Base-by-base conservation (phyloP, 805 yeast species). In the Wickerhamomyces xylosicus region DNA sequence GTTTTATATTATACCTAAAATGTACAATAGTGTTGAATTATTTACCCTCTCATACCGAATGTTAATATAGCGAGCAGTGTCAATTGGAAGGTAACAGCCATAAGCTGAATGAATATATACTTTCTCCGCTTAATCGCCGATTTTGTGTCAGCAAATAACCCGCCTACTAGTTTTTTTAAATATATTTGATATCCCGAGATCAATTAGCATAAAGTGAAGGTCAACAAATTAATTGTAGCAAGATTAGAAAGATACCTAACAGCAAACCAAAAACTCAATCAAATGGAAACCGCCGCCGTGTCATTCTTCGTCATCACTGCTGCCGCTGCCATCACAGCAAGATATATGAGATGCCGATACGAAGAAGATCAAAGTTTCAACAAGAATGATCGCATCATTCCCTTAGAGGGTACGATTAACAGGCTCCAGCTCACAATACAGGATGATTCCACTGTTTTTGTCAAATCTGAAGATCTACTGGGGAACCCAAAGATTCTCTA, bases 101-200 rank as follows among this genome's bases (percentile, higher is more conserved):
- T n/a, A n/a, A n/a, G n/a, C n/a, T n/a, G n/a, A n/a, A n/a, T n/a
- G n/a, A n/a, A n/a, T n/a, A n/a, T n/a, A n/a, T n/a, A n/a, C n/a
- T n/a, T n/a, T n/a, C n/a, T n/a, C n/a, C n/a, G n/a, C n/a, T n/a
- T n/a, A n/a, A n/a, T n/a, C n/a, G n/a, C n/a, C n/a, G n/a, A n/a
- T n/a, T n/a, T n/a, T n/a, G n/a, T n/a, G n/a, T n/a, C n/a, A n/a
- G n/a, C n/a, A n/a, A n/a, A n/a, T n/a, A n/a, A n/a, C n/a, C n/a
- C n/a, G n/a, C n/a, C n/a, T n/a, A n/a, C n/a, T n/a, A n/a, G n/a
- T n/a, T n/a, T n/a, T n/a, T n/a, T n/a, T n/a, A n/a, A n/a, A 41
- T 39, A 13, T 36, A 39, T 17, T 32, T 35, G 27, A 38, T 38
- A 32, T 39, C 35, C 28, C 38, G 41, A 15, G 35, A 20, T 28